Evolutionary conservation across 495 filamentous ascomycete species (phyloP), one percentile per base, ranked within the genome.

Genomic region (Corynascus novoguineensis): DNA sequence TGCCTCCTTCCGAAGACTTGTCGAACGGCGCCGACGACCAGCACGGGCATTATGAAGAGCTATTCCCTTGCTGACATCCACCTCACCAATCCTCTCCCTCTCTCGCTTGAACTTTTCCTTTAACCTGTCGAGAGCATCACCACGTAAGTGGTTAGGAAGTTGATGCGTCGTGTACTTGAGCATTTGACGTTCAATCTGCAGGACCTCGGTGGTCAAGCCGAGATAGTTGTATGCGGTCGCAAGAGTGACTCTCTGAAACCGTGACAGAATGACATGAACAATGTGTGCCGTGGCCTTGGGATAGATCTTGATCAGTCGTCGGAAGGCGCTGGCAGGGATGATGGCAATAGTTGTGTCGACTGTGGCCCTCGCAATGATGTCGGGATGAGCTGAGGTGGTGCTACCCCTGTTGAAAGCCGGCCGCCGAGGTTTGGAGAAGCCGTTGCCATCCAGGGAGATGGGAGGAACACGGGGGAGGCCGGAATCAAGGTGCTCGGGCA

Each of bases 311-410:
- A 95, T 98, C 35, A 98, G 75, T 9, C 93, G 86, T 53, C 90
- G 83, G 68, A 98, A 98, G 4, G 93, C 93, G 62, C 89, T 93
- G 5, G 92, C 95, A 4, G 93, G 93, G 60, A 98, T 97, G 64
- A 98, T 93, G 15, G 93, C 93, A 71, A 98, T 97, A 0, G 95
- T 98, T 0, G 92, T 97, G 68, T 98, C 93, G 21, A 95, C 89
- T 31, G 90, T 95, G n/a, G 93, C 93, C 60, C 93, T 83, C 9
- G 91, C 93, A 57, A 97, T 90, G 61, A 98, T 95, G 68, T 98
- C 93, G 12, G 93, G 93, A 72, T 98, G 93, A 0, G 87, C 92
- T 3, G 95, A 97, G 60, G 84, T 86, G 28, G 78, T 76, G 61
- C 73, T 77, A 46, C 71, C 73, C 59, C 73, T 75, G 37, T 70